phyloP scores from a whole-genome alignment of 495 filamentous ascomycete species.

The Tuber aestivum region DNA sequence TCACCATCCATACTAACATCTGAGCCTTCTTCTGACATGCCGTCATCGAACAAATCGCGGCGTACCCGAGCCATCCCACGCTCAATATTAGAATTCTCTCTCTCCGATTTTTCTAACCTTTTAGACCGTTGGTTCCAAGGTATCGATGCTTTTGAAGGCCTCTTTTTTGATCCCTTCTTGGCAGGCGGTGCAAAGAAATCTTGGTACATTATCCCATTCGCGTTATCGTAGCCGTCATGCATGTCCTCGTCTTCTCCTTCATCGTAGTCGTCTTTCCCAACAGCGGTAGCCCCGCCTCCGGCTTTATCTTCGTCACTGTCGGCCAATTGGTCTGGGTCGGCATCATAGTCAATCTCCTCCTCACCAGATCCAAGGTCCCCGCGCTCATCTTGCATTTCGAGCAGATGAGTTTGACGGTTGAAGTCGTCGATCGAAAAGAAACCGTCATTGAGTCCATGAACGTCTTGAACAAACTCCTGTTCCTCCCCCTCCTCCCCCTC shows the following conservation, averaged over 20 bases:
- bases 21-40: conserved; percentile 30
- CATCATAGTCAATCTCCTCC: conserved; percentile 65
- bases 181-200: conserved; percentile 76
- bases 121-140: conserved; percentile 22
- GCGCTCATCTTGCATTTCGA: conserved; percentile 72
- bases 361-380: conserved; percentile 48
- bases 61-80: conserved; percentile 86
- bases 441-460: conserved; percentile 76
- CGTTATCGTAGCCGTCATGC: conserved; percentile 52
- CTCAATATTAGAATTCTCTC: conserved; percentile 49
- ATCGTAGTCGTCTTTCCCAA: conserved; percentile 47
- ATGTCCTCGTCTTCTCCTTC: conserved; percentile 50
- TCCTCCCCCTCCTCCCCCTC: conserved; percentile 40
- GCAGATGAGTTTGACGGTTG: conserved; percentile 81
- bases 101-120: conserved; percentile 8
- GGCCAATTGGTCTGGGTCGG: conserved; percentile 50
- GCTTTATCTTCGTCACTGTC: conserved; percentile 22
- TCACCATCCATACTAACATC: conserved; percentile 47
- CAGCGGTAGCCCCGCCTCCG: neutral
- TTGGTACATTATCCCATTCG: conserved; percentile 64
- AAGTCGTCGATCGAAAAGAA: conserved; percentile 99
- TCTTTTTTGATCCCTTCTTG: conserved; percentile 30
- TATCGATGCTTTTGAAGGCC: conserved; percentile 17
- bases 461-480: conserved; percentile 51
- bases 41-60: conserved; percentile 87